Percentiles rank a stretch among this genome's conserved stretches.
Evolutionary conservation across 2,329 filamentous ascomycete genomes (phyloP).

Genomic region (Pseudomassariella vexata): DNA sequence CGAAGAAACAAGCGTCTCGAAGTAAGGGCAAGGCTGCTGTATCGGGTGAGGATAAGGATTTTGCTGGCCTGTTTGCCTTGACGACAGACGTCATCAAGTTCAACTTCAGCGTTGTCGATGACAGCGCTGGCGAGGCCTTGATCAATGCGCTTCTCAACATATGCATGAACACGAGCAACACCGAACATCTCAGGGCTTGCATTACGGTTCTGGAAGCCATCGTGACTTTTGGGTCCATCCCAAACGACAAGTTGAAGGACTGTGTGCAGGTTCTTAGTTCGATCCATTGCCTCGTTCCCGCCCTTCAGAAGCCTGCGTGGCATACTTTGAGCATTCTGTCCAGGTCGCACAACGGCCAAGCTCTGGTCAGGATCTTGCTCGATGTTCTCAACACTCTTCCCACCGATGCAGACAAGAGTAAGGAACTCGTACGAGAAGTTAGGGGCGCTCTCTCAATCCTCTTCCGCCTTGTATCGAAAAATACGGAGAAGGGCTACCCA

Average conservation of each 20-base stretch:
- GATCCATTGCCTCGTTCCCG: conserved; percentile 60
- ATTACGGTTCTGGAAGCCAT: conserved; percentile 65
- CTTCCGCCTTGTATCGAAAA: conserved; percentile 56
- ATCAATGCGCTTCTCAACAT: conserved; percentile 60
- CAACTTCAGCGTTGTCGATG: conserved; percentile 63
- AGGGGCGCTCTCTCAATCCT: conserved; percentile 59
- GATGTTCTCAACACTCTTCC: conserved; percentile 51
- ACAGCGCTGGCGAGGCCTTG: conserved; percentile 53
- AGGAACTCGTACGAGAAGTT: conserved; percentile 49
- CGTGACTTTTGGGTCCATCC: conserved; percentile 67
- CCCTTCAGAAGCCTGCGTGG: conserved; percentile 61
- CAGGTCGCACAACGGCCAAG: conserved; percentile 68
- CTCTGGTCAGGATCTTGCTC: conserved; percentile 59
- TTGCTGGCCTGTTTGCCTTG: conserved; percentile 59
- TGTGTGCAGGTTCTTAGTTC: conserved; percentile 68
- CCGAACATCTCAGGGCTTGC: conserved; percentile 60
- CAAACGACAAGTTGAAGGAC: conserved; percentile 53
- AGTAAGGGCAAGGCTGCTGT: conserved; percentile 34
- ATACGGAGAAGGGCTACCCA: conserved; percentile 54
- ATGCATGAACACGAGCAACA: conserved; percentile 60
- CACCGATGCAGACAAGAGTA: conserved; percentile 38
- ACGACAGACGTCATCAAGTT: conserved; percentile 68
- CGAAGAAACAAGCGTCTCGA: conserved; percentile 42
- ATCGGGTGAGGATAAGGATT: conserved; percentile 53
- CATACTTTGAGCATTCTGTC: conserved; percentile 64